Evolutionary conservation across 768 basidiomycete species (phyloP).

Genomic region (Trametes elegans): DNA sequence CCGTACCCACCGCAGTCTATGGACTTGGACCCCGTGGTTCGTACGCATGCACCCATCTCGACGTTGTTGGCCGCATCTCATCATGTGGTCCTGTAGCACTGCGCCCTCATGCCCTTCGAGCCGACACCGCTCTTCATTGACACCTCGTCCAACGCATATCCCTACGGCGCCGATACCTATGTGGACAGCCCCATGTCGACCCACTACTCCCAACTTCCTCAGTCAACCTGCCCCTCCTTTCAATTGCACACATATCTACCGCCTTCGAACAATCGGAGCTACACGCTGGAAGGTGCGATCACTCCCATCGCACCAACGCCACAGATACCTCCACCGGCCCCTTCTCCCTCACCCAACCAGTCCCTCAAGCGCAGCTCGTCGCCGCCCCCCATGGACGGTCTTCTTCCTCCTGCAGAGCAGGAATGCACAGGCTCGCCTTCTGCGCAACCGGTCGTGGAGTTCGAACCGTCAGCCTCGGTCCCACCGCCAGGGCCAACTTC

Average conservation of each 20-base stretch:
- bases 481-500: background rate
- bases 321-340: background rate
- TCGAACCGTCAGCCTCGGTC: background rate
- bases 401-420: background rate
- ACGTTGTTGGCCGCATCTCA: background rate
- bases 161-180: background rate
- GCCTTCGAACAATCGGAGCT: slow-evolving; percentile 10
- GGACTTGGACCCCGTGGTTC: too few relatives aligned
- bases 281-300: slow-evolving; percentile 23
- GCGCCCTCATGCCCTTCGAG: background rate
- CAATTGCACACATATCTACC: background rate
- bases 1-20: too few relatives aligned
- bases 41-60: background rate
- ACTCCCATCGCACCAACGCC: slow-evolving; percentile 14
- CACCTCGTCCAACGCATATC: background rate
- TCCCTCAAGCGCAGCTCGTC: background rate
- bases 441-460: background rate
- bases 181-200: background rate
- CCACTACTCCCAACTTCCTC: background rate
- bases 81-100: background rate
- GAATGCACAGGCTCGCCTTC: background rate
- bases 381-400: slow-evolving; percentile 6
- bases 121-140: slow-evolving; percentile 1
- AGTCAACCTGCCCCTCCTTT: background rate
- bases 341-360: background rate